phyloP scores from a whole-genome alignment of 345 rosid genomes.

The Linum tenue region DNA sequence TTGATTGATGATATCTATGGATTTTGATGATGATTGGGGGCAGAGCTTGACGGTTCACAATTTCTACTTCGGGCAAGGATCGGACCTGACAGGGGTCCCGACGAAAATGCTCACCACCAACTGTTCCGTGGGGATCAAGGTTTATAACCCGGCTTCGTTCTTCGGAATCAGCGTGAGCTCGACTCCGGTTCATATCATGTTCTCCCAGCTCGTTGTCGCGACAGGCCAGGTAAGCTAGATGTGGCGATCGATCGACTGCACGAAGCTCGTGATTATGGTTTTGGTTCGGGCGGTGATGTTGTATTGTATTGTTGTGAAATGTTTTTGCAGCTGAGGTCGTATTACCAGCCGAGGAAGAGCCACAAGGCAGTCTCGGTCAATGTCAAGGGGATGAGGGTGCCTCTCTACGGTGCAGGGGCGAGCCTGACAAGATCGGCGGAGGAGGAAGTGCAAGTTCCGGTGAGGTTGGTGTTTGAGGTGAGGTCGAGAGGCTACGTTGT shows the following conservation, averaged over 20 bases:
- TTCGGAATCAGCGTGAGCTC: constrained; percentile 20
- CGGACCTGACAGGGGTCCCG: constrained; percentile 20
- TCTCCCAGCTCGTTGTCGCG: constrained; percentile 14
- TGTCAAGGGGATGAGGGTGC: constrained; percentile 12
- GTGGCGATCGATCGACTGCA: neutral
- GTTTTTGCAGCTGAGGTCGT: constrained; percentile 17
- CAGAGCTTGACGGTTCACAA: constrained; percentile 19
- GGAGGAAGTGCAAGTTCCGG: constrained; percentile 5
- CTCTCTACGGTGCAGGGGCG: constrained; percentile 16
- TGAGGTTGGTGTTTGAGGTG: constrained; percentile 10
- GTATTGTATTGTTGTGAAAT: no score
- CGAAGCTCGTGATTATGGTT: no score
- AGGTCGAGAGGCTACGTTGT: constrained; percentile 15
- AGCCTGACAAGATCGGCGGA: neutral
- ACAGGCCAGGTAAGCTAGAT: constrained; percentile 13
- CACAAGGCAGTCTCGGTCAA: constrained; percentile 9
- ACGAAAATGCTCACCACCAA: constrained; percentile 14
- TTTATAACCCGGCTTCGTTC: constrained; percentile 13
- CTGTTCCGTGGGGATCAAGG: constrained; percentile 15
- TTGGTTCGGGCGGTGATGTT: no score
- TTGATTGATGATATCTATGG: neutral
- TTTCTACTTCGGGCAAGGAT: constrained; percentile 16
- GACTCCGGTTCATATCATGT: constrained; percentile 13
- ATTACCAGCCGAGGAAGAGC: constrained; percentile 21
- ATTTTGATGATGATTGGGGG: neutral